Evolutionary conservation across 495 filamentous ascomycete species (phyloP).

Genomic region (Hypomontagnella submonticulosa): DNA sequence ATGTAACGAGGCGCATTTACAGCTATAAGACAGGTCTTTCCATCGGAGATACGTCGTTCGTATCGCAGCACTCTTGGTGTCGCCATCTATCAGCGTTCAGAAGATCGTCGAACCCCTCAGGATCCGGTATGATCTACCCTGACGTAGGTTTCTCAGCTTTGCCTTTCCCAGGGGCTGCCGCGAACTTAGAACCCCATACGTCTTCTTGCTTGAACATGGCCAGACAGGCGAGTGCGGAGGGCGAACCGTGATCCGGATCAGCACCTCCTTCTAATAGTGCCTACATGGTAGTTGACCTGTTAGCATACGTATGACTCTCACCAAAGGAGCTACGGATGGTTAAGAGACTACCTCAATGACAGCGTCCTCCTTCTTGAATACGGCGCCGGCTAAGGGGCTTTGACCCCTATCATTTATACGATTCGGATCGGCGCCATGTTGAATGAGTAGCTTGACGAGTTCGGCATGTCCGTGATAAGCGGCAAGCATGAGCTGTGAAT

Average conservation of each 20-base stretch:
- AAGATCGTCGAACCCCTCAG: no score
- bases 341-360: conserved; percentile 54
- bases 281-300: conserved; percentile 28
- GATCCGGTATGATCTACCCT: background rate
- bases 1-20: no score
- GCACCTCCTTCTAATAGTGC: conserved; percentile 60
- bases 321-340: background rate
- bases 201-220: conserved; percentile 63
- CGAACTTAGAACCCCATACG: conserved; percentile 60
- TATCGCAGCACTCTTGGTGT: background rate
- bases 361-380: conserved; percentile 65
- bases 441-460: conserved; percentile 60
- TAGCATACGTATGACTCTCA: background rate
- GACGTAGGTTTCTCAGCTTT: conserved; percentile 40
- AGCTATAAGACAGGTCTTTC: no score
- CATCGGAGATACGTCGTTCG: no score
- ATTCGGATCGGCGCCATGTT: conserved; percentile 64
- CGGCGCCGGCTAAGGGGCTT: conserved; percentile 64
- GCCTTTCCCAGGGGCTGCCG: conserved; percentile 56
- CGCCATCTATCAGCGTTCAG: background rate
- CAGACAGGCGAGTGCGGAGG: conserved; percentile 60
- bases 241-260: conserved; percentile 61
- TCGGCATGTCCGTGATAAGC: conserved; percentile 65
- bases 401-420: conserved; percentile 64
- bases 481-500: conserved; percentile 64